phyloP scores from a whole-genome alignment of 2,329 filamentous ascomycete species.

The Paecilomyces fulvus region DNA sequence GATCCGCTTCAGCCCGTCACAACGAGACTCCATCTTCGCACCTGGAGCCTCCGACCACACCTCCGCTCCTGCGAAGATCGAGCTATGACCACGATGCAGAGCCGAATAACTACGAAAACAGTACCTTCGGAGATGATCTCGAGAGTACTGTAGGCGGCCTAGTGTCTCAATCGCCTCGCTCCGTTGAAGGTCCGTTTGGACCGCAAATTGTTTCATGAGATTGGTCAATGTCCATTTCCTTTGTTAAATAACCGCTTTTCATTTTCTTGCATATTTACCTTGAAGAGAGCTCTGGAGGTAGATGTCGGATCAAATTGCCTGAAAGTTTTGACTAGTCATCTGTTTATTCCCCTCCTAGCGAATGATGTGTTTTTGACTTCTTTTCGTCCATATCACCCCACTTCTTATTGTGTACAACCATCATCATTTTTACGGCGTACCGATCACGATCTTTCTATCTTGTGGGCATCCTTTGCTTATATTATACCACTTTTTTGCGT shows the following conservation, averaged over 20 bases:
- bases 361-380: background rate
- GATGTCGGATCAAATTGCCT: background rate
- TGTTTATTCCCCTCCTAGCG: background rate
- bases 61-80: slow-evolving; percentile 47
- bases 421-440: background rate
- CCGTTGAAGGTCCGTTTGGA: slow-evolving; percentile 23
- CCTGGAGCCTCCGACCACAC: slow-evolving; percentile 37
- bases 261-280: slow-evolving; percentile 6
- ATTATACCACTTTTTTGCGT: background rate
- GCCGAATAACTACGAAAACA: slow-evolving; percentile 38
- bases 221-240: background rate
- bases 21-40: slow-evolving; percentile 15
- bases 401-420: background rate
- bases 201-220: slow-evolving; percentile 15
- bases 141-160: slow-evolving; percentile 38
- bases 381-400: background rate
- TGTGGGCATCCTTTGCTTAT: background rate
- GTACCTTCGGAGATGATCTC: slow-evolving; percentile 43
- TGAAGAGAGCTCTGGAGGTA: background rate
- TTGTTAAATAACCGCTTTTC: background rate
- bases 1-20: slow-evolving; percentile 22
- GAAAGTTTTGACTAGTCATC: background rate
- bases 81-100: slow-evolving; percentile 55
- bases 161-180: slow-evolving; percentile 25
- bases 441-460: slow-evolving; percentile 1